These are phyloP conservation scores for Calonectria montana DNA, from an alignment of 2,329 filamentous ascomycete genomes.

Conservation along the genomic window DNA sequence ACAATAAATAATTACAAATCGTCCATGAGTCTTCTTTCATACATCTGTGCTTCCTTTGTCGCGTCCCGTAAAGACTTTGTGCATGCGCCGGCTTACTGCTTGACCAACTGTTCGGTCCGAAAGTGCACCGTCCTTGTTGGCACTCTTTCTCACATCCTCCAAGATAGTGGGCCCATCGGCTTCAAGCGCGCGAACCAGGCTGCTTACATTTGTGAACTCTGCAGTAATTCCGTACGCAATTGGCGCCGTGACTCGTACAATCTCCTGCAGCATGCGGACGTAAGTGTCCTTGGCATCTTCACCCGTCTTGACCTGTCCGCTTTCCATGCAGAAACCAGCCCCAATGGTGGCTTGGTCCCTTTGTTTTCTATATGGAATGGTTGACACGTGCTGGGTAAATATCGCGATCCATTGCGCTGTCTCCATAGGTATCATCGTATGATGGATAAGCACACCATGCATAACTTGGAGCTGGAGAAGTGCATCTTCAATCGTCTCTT, in stretches of 20 bases:
- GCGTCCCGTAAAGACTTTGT: slow-evolving; percentile 68
- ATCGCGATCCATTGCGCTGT: slow-evolving; percentile 78
- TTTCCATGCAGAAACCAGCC: slow-evolving; percentile 82
- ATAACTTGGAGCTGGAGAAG: slow-evolving; percentile 76
- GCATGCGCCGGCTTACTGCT: slow-evolving; percentile 68
- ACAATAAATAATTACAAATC: slow-evolving; percentile 12
- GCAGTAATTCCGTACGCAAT: slow-evolving; percentile 77
- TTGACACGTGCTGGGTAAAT: slow-evolving; percentile 84
- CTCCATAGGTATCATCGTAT: slow-evolving; percentile 70
- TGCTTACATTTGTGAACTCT: slow-evolving; percentile 68
- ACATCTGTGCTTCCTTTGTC: slow-evolving; percentile 68
- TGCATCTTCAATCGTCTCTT: slow-evolving; percentile 77
- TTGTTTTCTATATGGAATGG: slow-evolving; percentile 75
- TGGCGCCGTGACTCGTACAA: slow-evolving; percentile 76
- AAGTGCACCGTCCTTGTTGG: slow-evolving; percentile 67
- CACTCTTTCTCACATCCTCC: slow-evolving; percentile 69
- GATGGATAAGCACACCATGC: slow-evolving; percentile 76
- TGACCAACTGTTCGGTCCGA: slow-evolving; percentile 67
- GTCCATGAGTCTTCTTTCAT: slow-evolving; percentile 38
- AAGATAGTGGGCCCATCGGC: slow-evolving; percentile 68
- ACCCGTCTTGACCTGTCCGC: slow-evolving; percentile 79
- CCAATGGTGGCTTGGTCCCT: slow-evolving; percentile 61
- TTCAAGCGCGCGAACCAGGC: slow-evolving; percentile 70
- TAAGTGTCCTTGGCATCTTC: slow-evolving; percentile 75
- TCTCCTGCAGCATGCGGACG: slow-evolving; percentile 80